Conservation (phyloP, 805 yeast genomes). For the Candida krabiensis region DNA sequence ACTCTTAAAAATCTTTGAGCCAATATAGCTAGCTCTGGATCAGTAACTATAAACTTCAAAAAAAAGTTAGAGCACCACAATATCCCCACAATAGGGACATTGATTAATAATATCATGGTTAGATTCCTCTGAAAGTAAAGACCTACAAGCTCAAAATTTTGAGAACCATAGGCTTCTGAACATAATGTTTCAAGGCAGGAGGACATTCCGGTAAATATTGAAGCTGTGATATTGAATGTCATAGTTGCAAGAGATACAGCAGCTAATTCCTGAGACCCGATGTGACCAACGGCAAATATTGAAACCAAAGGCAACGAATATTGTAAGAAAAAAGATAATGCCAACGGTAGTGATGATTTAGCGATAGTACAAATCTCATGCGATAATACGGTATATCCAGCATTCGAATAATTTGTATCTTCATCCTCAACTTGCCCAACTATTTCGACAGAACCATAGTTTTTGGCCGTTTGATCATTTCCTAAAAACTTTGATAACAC, state of each 20-base stretch:
- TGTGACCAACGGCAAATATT: constrained; percentile 66
- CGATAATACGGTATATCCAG: not conserved
- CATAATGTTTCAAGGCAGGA: constrained; percentile 71
- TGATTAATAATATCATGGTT: constrained; percentile 41
- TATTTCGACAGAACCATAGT: too few species aligned
- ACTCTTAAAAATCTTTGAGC: constrained; percentile 48
- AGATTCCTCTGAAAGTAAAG: constrained; percentile 57
- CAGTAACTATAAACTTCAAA: constrained; percentile 42
- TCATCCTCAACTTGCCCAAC: too few species aligned
- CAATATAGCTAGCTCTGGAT: constrained; percentile 44
- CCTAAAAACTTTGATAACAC: too few species aligned
- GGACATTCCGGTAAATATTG: constrained; percentile 66
- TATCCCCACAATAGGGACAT: constrained; percentile 52
- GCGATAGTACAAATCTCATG: constrained; percentile 3
- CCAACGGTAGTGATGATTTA: constrained; percentile 48
- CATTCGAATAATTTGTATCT: not conserved
- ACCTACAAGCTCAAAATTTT: constrained; percentile 12
- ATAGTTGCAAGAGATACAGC: constrained; percentile 67
- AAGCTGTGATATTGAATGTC: constrained; percentile 72
- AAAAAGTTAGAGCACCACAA: constrained; percentile 59
- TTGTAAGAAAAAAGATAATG: constrained; percentile 62
- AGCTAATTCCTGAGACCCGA: constrained; percentile 64
- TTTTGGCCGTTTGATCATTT: too few species aligned
- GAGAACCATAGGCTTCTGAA: constrained; percentile 66
- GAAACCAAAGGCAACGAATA: constrained; percentile 68